Evolutionary conservation across 208 protist species (phyloP).

Genomic region (Naegleria gruberi): DNA sequence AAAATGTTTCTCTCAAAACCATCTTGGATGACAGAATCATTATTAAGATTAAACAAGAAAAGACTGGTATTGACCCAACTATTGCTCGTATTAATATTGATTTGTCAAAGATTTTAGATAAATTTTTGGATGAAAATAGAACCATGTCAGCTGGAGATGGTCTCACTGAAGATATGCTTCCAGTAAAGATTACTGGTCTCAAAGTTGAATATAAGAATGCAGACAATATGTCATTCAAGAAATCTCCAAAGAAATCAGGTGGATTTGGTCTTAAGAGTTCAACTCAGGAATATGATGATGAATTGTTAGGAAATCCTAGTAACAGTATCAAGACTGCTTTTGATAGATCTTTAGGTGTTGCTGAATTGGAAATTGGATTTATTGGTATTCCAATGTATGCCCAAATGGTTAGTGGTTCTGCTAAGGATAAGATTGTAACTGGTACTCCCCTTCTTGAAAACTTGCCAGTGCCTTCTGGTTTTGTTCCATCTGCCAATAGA

Average conservation of each 20-base stretch:
- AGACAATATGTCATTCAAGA: neutral
- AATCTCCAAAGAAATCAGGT: neutral
- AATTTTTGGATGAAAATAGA: neutral
- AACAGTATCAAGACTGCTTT: neutral
- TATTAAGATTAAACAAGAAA: neutral
- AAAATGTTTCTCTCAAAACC: neutral
- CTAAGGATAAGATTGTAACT: neutral
- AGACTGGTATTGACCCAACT: neutral
- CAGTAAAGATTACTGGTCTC: neutral
- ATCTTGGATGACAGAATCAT: neutral
- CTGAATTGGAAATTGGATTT: neutral
- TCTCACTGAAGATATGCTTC: neutral
- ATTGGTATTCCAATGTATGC: neutral
- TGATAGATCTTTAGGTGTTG: neutral
- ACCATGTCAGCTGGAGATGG: neutral
- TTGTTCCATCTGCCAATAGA: neutral
- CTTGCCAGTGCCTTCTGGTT: neutral
- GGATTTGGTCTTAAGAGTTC: neutral
- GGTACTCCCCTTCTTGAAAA: neutral
- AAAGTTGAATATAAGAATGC: neutral
- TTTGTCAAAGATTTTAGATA: neutral
- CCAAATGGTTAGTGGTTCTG: neutral
- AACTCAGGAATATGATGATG: neutral
- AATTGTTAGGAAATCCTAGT: neutral
- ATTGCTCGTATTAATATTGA: neutral